Conservation (phyloP, 2,329 filamentous ascomycete genomes). For the Teratosphaeriaceae sp. region DNA sequence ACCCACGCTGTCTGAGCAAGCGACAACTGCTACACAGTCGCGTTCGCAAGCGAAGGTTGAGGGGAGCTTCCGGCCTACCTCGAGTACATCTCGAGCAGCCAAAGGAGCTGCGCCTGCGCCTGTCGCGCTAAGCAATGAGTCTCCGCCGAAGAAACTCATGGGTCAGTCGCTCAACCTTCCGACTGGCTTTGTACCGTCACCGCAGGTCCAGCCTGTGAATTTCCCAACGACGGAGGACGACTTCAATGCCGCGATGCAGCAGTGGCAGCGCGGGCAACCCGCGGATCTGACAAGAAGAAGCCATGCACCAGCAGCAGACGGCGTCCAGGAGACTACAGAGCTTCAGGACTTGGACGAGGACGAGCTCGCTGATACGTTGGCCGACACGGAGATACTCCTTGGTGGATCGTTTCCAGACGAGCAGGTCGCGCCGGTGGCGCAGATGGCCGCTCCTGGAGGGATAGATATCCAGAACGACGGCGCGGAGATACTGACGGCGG, state of each 20-base stretch:
- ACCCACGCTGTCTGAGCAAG: not conserved
- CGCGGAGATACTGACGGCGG: not conserved
- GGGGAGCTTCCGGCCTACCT: not conserved
- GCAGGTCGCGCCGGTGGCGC: not conserved
- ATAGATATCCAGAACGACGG: not conserved
- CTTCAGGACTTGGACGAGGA: not conserved
- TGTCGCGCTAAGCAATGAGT: not conserved
- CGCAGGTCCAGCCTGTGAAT: not conserved
- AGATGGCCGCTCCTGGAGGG: not conserved
- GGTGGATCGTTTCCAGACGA: not conserved
- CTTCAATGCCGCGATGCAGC: not conserved
- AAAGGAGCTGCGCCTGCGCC: not conserved
- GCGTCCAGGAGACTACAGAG: not conserved
- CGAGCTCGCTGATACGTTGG: not conserved
- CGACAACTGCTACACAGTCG: not conserved
- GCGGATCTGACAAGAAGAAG: not conserved
- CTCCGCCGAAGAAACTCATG: conserved; percentile 2
- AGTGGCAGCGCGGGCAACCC: not conserved
- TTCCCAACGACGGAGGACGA: too few relatives aligned
- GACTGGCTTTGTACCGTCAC: not conserved
- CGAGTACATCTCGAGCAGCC: not conserved
- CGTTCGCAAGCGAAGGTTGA: not conserved
- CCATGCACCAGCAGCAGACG: not conserved
- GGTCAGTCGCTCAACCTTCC: conserved; percentile 1
- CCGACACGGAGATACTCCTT: not conserved